Evolutionary conservation across 176 grass and related monocot genomes (phyloP).

Genomic region (Oryza longistaminata): DNA sequence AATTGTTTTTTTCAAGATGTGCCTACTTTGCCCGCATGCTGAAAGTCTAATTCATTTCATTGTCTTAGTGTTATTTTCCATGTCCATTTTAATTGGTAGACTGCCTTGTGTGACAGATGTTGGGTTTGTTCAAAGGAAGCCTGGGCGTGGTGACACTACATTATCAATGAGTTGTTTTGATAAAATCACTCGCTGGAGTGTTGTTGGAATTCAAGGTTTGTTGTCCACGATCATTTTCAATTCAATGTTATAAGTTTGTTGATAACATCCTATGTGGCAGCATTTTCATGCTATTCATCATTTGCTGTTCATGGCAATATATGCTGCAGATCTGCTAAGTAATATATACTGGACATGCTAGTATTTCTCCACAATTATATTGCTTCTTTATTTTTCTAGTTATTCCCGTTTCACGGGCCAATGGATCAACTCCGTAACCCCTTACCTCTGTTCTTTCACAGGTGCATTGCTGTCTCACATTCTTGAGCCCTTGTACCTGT

Average conservation of each 20-base stretch:
- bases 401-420: background rate
- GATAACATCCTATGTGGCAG: background rate
- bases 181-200: constrained; percentile 80
- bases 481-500: constrained; percentile 86
- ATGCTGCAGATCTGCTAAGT: background rate
- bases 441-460: constrained; percentile 32
- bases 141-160: constrained; percentile 74
- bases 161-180: constrained; percentile 89
- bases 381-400: background rate
- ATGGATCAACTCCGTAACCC: background rate
- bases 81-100: background rate
- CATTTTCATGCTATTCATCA: constrained; percentile 4
- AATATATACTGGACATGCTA: background rate
- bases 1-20: background rate
- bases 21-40: background rate
- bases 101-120: constrained; percentile 29
- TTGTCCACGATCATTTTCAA: background rate
- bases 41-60: constrained; percentile 7
- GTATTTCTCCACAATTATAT: background rate
- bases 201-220: constrained; percentile 84
- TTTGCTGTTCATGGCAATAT: background rate
- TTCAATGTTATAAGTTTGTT: background rate
- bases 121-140: constrained; percentile 71
- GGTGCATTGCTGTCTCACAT: constrained; percentile 68
- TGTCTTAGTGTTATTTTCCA: background rate